A percentile compares a stretch with the other conserved stretches of the same genome.
These are phyloP conservation scores for Fraxinus sp. DNA, from an alignment of 305 asterid species.

Conservation along the genomic window DNA sequence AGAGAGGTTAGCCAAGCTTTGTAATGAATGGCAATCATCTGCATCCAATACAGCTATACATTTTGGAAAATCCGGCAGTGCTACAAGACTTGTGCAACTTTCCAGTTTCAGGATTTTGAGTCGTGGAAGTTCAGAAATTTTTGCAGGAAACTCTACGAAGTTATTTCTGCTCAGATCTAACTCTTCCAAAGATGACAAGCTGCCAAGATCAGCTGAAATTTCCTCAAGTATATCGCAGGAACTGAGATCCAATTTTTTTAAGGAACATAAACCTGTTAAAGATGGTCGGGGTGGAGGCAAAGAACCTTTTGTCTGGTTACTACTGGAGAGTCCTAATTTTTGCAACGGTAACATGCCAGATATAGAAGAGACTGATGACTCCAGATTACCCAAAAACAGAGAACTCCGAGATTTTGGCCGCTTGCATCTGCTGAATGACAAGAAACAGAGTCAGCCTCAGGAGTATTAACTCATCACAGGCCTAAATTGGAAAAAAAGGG, in stretches of 20 bases:
- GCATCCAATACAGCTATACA: constrained; percentile 18
- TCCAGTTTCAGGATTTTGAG: constrained; percentile 18
- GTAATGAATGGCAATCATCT: constrained; percentile 6
- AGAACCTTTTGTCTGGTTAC: background rate
- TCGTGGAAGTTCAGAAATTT: constrained; percentile 2
- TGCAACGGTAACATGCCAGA: background rate
- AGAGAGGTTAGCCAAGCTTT: constrained; percentile 20
- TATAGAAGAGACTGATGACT: background rate
- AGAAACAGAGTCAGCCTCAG: background rate
- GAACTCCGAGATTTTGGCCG: background rate
- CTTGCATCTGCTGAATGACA: constrained; percentile 22
- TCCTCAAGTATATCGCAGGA: constrained; percentile 14
- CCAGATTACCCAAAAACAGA: background rate
- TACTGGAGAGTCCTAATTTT: background rate
- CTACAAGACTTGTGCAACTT: constrained; percentile 15
- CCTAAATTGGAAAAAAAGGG: too few species aligned
- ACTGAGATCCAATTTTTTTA: constrained; percentile 14
- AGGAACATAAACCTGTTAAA: constrained; percentile 15
- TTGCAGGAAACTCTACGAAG: constrained; percentile 8
- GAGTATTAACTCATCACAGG: too few species aligned
- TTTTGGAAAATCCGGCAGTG: constrained; percentile 25
- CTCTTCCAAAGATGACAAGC: constrained; percentile 24
- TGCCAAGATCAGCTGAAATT: constrained; percentile 4
- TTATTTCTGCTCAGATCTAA: constrained; percentile 20
- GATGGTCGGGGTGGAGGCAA: constrained; percentile 13